Base-by-base conservation (phyloP, 768 basidiomycete genomes). In the Tephrocybe sp. region DNA sequence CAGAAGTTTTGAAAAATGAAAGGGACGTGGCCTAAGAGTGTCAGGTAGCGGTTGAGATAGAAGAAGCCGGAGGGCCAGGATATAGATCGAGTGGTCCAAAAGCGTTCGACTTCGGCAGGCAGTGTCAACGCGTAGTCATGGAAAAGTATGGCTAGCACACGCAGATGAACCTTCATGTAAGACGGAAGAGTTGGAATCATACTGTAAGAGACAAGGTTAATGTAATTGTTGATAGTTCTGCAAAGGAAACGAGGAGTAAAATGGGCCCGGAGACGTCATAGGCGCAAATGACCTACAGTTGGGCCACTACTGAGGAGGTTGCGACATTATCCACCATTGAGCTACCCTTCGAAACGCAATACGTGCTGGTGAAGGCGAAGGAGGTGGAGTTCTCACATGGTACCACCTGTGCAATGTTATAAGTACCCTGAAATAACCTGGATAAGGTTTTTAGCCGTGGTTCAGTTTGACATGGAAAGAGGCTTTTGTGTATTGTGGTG, bases 81-180 rank as follows among this genome's bases (percentile, higher is more conserved):
- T 3, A 70, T 32, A 10, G 57, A 61, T 3, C 54, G 51, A 33
- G 61, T 53, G 10, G 33, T 54, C 80, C 81, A 82, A 61, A 75
- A 78, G 5, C 70, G 66, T n/a, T 68, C 66, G 21, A 74, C 59
- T 60, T 83, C 81, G 7, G 57, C 53, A 1, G 59, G 50, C 0
- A 83, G 51, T 0, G 81, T 83, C 46, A 82, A 62, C 8, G 69
- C 20, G 49, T 76, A 80, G 58, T 83, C 81, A 49, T 80, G 81
- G 38, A 75, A 70, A 7, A 77, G 67, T 52, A 75, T 66, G 4
- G 61, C 75, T 76, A 7, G 34, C 28, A 30, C 12, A 30, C 12
- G n/a, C n/a, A 30, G 28, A 30, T 36, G 34, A 7, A 15, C 11
- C n/a, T n/a, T n/a, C n/a, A n/a, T n/a, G n/a, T n/a, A n/a, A n/a